Percentiles rank a stretch among this genome's conserved stretches.
These are phyloP conservation scores for Alternaria solani DNA, from an alignment of 2,329 filamentous ascomycete species.

Conservation along the genomic window DNA sequence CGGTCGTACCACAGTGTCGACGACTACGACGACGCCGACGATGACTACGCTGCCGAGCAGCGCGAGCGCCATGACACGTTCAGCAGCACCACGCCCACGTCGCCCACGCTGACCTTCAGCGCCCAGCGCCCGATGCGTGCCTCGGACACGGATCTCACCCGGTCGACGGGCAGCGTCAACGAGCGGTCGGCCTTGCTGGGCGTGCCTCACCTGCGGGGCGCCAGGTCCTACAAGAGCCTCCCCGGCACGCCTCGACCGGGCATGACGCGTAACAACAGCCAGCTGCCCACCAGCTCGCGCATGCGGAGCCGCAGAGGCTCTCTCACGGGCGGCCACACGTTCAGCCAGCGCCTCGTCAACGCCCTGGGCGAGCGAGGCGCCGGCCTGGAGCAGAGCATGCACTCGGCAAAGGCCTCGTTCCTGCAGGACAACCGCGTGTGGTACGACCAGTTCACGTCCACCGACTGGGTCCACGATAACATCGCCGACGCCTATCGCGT, in stretches of 20 bases:
- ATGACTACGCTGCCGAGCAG: slow-evolving; percentile 43
- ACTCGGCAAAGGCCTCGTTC: slow-evolving; percentile 71
- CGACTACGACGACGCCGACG: slow-evolving; percentile 46
- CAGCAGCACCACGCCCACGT: slow-evolving; percentile 46
- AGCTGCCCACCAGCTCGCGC: slow-evolving; percentile 40
- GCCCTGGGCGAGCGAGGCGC: slow-evolving; percentile 63
- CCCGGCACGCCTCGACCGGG: slow-evolving; percentile 54
- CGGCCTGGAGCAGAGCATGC: slow-evolving; percentile 61
- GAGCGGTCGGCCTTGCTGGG: slow-evolving; percentile 60
- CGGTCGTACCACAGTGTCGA: slow-evolving; percentile 48
- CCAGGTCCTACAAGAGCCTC: slow-evolving; percentile 55
- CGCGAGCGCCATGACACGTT: slow-evolving; percentile 43
- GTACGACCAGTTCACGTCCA: slow-evolving; percentile 98
- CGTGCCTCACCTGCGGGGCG: slow-evolving; percentile 36
- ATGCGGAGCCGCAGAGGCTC: slow-evolving; percentile 47
- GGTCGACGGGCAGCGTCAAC: slow-evolving; percentile 48
- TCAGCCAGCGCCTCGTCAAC: slow-evolving; percentile 63
- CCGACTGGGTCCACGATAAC: slow-evolving; percentile 97
- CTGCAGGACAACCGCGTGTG: slow-evolving; percentile 87
- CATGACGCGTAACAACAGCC: slow-evolving; percentile 49
- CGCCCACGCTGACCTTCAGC: slow-evolving; percentile 45
- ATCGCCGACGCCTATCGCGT: slow-evolving; percentile 93
- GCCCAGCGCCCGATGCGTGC: slow-evolving; percentile 38
- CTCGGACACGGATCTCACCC: slow-evolving; percentile 47
- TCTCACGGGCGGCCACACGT: slow-evolving; percentile 40